Base-by-base conservation (phyloP, 225 moss, liverwort and hornwort genomes). In the Neckera pumila region DNA sequence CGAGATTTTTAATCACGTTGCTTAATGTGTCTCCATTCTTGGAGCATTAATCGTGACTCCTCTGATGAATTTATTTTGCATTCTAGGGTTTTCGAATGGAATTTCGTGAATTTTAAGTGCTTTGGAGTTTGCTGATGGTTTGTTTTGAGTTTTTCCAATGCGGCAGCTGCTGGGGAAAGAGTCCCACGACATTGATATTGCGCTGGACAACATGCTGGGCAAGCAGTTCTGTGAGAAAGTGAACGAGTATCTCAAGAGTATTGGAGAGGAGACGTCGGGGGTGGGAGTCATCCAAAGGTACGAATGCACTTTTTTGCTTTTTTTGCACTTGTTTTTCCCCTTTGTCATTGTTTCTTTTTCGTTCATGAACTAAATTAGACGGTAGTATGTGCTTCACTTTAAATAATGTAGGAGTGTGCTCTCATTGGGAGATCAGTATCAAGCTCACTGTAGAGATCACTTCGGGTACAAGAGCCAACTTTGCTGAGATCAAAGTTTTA, bases 121-220 rank as follows among this genome's bases (percentile, higher is more conserved):
- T 54, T 63, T 58, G 56, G 43, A 76, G 43, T 34, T 76, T 47
- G 14, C 84, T 88, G 80, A 70, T 84, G 49, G 16, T 36, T 57
- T 54, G 70, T 84, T 60, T 40, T 71, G 73, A 84, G 23, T 45
- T 22, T 57, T 84, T 45, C 19, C 56, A 45, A 76, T 87, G 18
- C 82, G 81, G 91, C 98, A 97, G 97, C 94, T 98, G 57, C 89
- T 98, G 51, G 98, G 96, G 61, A 97, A 88, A 81, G 93, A 95
- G 83, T 98, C 95, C 17, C 90, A 88, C 70, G 97, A 97, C 85
- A 98, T 98, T 88, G 97, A 98, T 83, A 96, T 97, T 71, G 98
- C 97, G 65, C 61, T 98, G 43, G 96, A 98, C 89, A 93, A 97
- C 93, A 96, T 97, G 97, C 66, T 95, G 43, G 98, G 97, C 33